Evolutionary conservation across 169 alveolate genomes (phyloP).

Genomic region (Plasmodium vinckei): DNA sequence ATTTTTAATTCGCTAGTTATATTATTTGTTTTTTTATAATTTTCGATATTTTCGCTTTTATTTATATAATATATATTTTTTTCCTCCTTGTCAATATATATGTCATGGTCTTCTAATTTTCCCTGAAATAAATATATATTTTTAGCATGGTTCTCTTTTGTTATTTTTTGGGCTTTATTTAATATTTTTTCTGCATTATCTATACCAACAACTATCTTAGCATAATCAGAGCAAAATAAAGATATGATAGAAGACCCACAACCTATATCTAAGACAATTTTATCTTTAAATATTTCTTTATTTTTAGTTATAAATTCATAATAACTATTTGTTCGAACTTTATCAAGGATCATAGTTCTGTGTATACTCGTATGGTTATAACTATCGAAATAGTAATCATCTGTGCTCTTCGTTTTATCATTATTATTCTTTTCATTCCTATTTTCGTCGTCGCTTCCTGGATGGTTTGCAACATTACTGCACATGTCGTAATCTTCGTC

Average conservation of each 20-base stretch:
- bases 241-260: slow-evolving; percentile 97
- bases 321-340: slow-evolving; percentile 92
- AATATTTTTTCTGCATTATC: slow-evolving; percentile 95
- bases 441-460: background rate
- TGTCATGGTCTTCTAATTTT: slow-evolving; percentile 89
- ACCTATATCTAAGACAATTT: slow-evolving; percentile 96
- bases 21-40: slow-evolving; percentile 92
- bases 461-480: background rate
- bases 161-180: slow-evolving; percentile 88
- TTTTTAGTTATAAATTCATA: slow-evolving; percentile 88
- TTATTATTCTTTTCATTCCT: background rate
- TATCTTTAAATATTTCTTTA: slow-evolving; percentile 87
- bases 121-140: slow-evolving; percentile 92
- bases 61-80: slow-evolving; percentile 86
- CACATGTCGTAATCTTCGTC: background rate
- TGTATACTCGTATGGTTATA: slow-evolving; percentile 92
- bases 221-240: slow-evolving; percentile 93
- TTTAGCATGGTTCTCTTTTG: slow-evolving; percentile 95
- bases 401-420: slow-evolving; percentile 13
- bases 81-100: slow-evolving; percentile 79
- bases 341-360: slow-evolving; percentile 95
- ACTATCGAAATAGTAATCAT: slow-evolving; percentile 89
- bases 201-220: slow-evolving; percentile 88
- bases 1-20: slow-evolving; percentile 91
- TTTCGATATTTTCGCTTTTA: slow-evolving; percentile 71